Evolutionary conservation across 192 early-diverging fungal genomes (phyloP).

Genomic region (Jimgerdemannia lactiflua): DNA sequence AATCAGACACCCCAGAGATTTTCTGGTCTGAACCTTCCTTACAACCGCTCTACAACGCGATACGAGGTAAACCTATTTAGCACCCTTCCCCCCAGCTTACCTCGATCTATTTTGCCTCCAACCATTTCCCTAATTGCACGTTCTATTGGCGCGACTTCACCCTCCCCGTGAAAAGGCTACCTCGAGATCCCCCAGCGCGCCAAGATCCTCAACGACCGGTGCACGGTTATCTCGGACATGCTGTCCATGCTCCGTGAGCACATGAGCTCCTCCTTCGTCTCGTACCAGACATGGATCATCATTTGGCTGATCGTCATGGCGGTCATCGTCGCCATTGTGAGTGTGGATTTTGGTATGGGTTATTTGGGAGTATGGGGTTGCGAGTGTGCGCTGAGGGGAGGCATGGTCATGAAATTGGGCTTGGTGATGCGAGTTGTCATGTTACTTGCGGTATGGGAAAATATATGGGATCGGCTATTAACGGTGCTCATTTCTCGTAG

Average conservation of each 20-base stretch:
- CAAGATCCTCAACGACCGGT: conserved; percentile 56
- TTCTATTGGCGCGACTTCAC: neutral
- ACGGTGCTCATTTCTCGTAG: neutral
- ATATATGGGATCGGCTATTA: neutral
- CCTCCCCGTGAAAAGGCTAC: conserved; percentile 40
- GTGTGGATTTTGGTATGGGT: neutral
- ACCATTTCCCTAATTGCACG: conserved; percentile 2
- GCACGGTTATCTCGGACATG: conserved; percentile 55
- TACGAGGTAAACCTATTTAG: conserved; percentile 42
- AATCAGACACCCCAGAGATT: conserved; percentile 70
- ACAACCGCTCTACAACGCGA: conserved; percentile 75
- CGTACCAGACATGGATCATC: conserved; percentile 59
- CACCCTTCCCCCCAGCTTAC: too few species aligned
- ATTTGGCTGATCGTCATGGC: conserved; percentile 53
- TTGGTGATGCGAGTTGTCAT: neutral
- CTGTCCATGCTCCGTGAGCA: conserved; percentile 62
- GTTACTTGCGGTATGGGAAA: neutral
- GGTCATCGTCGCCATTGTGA: neutral
- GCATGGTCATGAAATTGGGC: neutral
- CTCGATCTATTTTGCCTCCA: too few species aligned
- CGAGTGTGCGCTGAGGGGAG: neutral
- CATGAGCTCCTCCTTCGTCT: conserved; percentile 51
- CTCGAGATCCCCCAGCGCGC: conserved; percentile 64
- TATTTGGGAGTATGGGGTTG: neutral
- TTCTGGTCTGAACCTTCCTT: conserved; percentile 81